Base-by-base conservation (phyloP, 2,329 filamentous ascomycete species). In the Claviceps citrina region DNA sequence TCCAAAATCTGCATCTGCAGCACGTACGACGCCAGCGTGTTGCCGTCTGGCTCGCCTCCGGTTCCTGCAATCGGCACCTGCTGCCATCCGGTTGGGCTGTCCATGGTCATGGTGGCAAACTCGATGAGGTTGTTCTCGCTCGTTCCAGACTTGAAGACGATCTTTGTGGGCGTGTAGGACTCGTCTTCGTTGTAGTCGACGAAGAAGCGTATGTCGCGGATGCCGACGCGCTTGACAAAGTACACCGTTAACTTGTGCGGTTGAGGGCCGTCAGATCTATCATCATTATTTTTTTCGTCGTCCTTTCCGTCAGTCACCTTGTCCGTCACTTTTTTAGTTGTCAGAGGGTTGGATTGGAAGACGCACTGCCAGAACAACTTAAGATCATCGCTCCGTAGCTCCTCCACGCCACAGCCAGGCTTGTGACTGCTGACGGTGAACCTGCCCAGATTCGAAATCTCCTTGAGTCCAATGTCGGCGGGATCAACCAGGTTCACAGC, bases 181-280 rank as follows among this genome's bases (percentile, higher is more conserved):
- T 98, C 91, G 59, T 98, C 91, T 40, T 84, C 76, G 46, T 81
- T 78, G 59, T 93, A 94, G 62, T 98, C 87, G 33, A 98, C 78
- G 49, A 81, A 87, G 51, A 91, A 76, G n/a, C 83, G 72, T 38
- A 91, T 77, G 22, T 78, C 76, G 5, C 79, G 76, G 45, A 91
- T 85, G 43, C 78, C 78, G 32, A 87, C 84, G 7, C 83, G 73
- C 51, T 86, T 85, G 60, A 85, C 78, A 59, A 91, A 91, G 60
- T 91, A 84, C 31, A 91, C 81, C 44, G 83, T 89, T 36, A 91
- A 69, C 46, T 78, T 73, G 53, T 91, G 84, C 4, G 84, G 84
- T 55, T 91, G 84, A 1, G 84, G 83, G 2, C 84, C 84, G 53
- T 91, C 84, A 2, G 83, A 89, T 58, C 76, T 81, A n/a, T 8